Percentiles rank a stretch among this genome's conserved stretches.
Conservation (phyloP, 2,329 filamentous ascomycete genomes). For the Neofusicoccum cordaticola region DNA sequence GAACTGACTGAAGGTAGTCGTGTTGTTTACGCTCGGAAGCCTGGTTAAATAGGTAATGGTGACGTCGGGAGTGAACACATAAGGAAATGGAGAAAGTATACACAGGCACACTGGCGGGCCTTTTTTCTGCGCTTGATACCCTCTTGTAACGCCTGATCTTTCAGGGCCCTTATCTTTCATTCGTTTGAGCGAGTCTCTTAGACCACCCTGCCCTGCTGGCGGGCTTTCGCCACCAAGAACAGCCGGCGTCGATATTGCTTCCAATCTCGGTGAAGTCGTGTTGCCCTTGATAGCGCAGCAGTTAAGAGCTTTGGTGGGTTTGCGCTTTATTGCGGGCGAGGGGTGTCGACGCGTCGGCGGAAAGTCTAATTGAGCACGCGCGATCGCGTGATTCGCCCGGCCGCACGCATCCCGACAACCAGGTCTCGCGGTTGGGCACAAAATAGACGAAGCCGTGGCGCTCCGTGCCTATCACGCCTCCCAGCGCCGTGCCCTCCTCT, state of each 20-base stretch:
- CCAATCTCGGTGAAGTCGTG: background rate
- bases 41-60: background rate
- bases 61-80: background rate
- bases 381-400: background rate
- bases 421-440: background rate
- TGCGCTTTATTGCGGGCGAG: background rate
- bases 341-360: background rate
- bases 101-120: background rate
- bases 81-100: background rate
- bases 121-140: background rate
- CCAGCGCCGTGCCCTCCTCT: background rate
- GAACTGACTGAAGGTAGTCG: background rate
- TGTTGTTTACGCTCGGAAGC: conserved; percentile 14
- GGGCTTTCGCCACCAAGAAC: too few relatives aligned
- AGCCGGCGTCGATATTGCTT: background rate
- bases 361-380: background rate
- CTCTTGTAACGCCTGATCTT: background rate
- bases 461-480: background rate
- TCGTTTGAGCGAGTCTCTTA: too few relatives aligned
- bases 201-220: too few relatives aligned
- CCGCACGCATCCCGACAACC: background rate
- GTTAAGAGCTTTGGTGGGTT: too few relatives aligned
- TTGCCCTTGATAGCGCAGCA: background rate
- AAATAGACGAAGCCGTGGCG: background rate
- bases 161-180: background rate